Evolutionary conservation across 148 eudicot species (phyloP).

Genomic region (Cornus kousa): DNA sequence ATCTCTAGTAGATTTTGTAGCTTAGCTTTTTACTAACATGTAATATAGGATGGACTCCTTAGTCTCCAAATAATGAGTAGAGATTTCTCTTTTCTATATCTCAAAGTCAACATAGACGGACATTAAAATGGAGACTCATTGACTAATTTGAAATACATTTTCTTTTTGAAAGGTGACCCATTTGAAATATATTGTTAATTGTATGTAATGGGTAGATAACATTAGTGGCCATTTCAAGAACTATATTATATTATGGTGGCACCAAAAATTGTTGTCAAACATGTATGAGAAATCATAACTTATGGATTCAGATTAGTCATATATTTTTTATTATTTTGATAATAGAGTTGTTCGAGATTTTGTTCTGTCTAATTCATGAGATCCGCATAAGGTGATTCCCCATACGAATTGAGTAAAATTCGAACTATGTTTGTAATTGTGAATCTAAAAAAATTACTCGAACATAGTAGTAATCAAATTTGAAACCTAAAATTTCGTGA

Average conservation of each 20-base stretch:
- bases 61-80: conserved; percentile 26
- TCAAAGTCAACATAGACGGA: conserved; percentile 22
- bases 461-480: too few relatives aligned
- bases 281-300: too few relatives aligned
- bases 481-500: too few relatives aligned
- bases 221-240: not conserved
- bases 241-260: not conserved
- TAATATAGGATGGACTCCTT: conserved; percentile 25
- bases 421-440: too few relatives aligned
- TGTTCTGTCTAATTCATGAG: too few relatives aligned
- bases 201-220: not conserved
- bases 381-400: too few relatives aligned
- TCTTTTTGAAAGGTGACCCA: not conserved
- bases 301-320: too few relatives aligned
- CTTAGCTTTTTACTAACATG: conserved; percentile 40
- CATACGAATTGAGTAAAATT: too few relatives aligned
- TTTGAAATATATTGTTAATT: not conserved
- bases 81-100: not conserved
- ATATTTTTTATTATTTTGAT: too few relatives aligned
- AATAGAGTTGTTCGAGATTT: too few relatives aligned
- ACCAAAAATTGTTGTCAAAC: not conserved
- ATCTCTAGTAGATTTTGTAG: conserved; percentile 37
- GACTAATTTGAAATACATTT: not conserved
- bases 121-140: not conserved
- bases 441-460: too few relatives aligned